These are phyloP conservation scores for Penicillium antarcticum DNA, from an alignment of 495 filamentous ascomycete genomes.

Conservation along the genomic window DNA sequence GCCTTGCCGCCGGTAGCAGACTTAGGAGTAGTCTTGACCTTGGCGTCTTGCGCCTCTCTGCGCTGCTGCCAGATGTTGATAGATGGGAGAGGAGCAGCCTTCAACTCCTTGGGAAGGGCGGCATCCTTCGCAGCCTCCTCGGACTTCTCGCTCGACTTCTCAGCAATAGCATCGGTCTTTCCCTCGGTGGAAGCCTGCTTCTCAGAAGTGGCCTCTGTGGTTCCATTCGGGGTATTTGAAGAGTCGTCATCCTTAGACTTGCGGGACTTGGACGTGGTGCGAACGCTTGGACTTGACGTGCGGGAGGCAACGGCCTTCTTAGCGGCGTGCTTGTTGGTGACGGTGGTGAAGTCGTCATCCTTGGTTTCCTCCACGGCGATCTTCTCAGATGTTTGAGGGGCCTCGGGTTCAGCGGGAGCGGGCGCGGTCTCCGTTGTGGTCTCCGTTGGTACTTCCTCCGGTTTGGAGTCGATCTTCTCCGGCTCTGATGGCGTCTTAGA, in stretches of 20 bases:
- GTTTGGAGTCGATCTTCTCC: slow-evolving; percentile 23
- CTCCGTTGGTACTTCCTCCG: slow-evolving; percentile 26
- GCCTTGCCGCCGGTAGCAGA: slow-evolving; percentile 25
- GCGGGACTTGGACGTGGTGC: slow-evolving; percentile 52
- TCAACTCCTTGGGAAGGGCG: slow-evolving; percentile 58
- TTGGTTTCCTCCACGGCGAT: slow-evolving; percentile 20
- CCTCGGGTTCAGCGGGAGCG: slow-evolving; percentile 22
- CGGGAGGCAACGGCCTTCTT: slow-evolving; percentile 47
- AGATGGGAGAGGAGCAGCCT: slow-evolving; percentile 73
- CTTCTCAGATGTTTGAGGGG: slow-evolving; percentile 26
- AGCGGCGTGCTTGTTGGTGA: slow-evolving; percentile 29
- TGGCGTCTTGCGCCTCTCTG: slow-evolving; percentile 64
- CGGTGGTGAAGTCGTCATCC: slow-evolving; percentile 31
- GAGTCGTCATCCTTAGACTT: slow-evolving; percentile 67
- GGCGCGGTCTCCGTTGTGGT: slow-evolving; percentile 18
- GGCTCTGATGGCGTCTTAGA: slow-evolving; percentile 36
- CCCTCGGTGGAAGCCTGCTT: slow-evolving; percentile 35
- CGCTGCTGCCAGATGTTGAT: slow-evolving; percentile 86
- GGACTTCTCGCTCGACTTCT: slow-evolving; percentile 27
- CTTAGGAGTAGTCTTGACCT: slow-evolving; percentile 51
- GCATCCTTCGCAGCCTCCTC: slow-evolving; percentile 47
- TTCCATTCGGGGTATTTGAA: slow-evolving; percentile 62
- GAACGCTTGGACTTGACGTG: slow-evolving; percentile 66
- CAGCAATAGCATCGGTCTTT: slow-evolving; percentile 15
- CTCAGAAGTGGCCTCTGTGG: slow-evolving; percentile 45